These are phyloP conservation scores for Gentiana dahurica DNA, from an alignment of 257 asterid species.

Conservation along the genomic window DNA sequence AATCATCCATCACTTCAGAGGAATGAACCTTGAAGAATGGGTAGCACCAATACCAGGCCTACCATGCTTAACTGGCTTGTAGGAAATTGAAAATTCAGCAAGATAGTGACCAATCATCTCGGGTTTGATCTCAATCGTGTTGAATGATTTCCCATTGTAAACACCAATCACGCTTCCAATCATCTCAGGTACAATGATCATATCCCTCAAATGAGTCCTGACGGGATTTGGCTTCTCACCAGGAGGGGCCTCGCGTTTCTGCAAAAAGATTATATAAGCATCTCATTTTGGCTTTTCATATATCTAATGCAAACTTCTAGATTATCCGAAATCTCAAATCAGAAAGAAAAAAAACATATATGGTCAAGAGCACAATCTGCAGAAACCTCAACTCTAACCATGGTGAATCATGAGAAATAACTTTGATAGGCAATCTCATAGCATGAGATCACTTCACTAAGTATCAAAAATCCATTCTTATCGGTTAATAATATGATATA, in stretches of 20 bases:
- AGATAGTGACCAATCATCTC: constrained; percentile 79
- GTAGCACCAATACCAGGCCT: constrained; percentile 92
- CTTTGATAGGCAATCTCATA: too few relatives aligned
- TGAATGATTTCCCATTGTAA: constrained; percentile 70
- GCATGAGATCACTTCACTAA: too few relatives aligned
- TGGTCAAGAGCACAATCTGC: too few relatives aligned
- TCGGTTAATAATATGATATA: too few relatives aligned
- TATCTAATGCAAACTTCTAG: neutral
- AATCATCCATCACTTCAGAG: constrained; percentile 39
- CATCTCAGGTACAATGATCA: constrained; percentile 78
- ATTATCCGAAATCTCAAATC: too few relatives aligned
- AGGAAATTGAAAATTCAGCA: constrained; percentile 72
- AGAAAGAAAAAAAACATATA: too few relatives aligned
- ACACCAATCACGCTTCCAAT: constrained; percentile 73
- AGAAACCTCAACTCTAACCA: too few relatives aligned
- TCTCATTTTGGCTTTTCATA: too few relatives aligned
- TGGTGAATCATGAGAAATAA: too few relatives aligned
- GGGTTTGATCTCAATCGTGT: constrained; percentile 64
- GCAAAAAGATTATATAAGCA: neutral
- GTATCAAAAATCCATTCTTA: too few relatives aligned
- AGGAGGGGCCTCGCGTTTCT: constrained; percentile 72
- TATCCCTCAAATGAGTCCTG: constrained; percentile 65
- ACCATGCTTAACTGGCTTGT: constrained; percentile 84
- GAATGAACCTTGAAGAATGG: constrained; percentile 83
- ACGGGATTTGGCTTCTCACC: constrained; percentile 75